phyloP scores from a whole-genome alignment of 495 filamentous ascomycete genomes.

The Margaritispora aquatica region DNA sequence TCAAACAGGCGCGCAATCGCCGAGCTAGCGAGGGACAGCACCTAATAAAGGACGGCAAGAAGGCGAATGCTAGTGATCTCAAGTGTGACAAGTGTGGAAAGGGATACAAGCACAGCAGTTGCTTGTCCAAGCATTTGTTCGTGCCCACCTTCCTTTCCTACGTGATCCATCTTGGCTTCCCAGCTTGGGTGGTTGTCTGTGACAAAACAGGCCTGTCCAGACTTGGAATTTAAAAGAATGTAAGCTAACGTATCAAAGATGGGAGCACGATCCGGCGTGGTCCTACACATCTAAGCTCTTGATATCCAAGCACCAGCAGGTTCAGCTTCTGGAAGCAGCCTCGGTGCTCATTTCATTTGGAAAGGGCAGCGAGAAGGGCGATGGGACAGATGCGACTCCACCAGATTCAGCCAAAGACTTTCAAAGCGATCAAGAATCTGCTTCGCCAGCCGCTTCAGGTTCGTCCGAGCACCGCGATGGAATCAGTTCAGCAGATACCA shows the following conservation, averaged over 20 bases:
- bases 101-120: constrained; percentile 99
- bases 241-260: constrained; percentile 56
- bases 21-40: constrained; percentile 84
- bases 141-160: constrained; percentile 55
- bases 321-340: constrained; percentile 93
- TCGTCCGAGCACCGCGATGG: constrained; percentile 70
- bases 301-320: constrained; percentile 99
- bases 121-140: constrained; percentile 99
- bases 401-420: constrained; percentile 57
- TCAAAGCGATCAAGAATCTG: constrained; percentile 74
- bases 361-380: constrained; percentile 25
- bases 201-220: not conserved
- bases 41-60: constrained; percentile 67
- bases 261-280: constrained; percentile 99
- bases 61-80: constrained; percentile 72
- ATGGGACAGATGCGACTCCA: constrained; percentile 37
- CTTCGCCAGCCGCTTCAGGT: constrained; percentile 70
- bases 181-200: not conserved
- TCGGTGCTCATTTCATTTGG: constrained; percentile 95
- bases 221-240: constrained; percentile 11
- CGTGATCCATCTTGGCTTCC: constrained; percentile 7
- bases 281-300: constrained; percentile 93
- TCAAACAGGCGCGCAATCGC: constrained; percentile 63
- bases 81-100: constrained; percentile 98
- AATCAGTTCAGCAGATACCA: constrained; percentile 61